phyloP scores from a whole-genome alignment of 2,329 filamentous ascomycete genomes.

The Blastomyces parvus region DNA sequence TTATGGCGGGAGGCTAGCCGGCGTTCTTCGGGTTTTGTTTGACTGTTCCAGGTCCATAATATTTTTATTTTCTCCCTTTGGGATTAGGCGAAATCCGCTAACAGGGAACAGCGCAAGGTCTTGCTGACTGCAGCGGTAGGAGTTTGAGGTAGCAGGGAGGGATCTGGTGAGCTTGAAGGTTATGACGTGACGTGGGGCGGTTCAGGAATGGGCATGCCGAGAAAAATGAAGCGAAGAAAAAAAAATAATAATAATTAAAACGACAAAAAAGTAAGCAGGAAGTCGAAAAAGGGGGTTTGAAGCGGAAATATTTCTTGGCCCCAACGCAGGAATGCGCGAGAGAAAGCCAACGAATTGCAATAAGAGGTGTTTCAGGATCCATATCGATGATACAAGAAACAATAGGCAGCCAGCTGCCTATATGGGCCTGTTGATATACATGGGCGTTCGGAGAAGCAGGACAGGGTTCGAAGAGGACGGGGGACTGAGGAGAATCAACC shows the following conservation, averaged over 20 bases:
- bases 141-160: no score
- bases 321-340: no score
- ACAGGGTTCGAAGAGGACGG: background rate
- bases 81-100: constrained; percentile 3
- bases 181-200: background rate
- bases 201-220: background rate
- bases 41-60: background rate
- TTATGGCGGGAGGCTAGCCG: background rate
- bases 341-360: background rate
- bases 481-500: constrained; percentile 3
- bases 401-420: constrained; percentile 14
- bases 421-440: background rate
- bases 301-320: no score
- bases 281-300: background rate
- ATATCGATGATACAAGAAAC: background rate
- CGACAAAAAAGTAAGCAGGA: background rate
- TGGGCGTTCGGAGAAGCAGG: background rate
- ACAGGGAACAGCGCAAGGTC: background rate
- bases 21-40: background rate
- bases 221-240: background rate
- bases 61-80: background rate
- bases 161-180: background rate
- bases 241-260: background rate
- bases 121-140: background rate
- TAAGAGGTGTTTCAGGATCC: background rate